These are phyloP conservation scores for Blastobotrys niveus DNA, from an alignment of 1,139 yeast species.

Conservation along the genomic window DNA sequence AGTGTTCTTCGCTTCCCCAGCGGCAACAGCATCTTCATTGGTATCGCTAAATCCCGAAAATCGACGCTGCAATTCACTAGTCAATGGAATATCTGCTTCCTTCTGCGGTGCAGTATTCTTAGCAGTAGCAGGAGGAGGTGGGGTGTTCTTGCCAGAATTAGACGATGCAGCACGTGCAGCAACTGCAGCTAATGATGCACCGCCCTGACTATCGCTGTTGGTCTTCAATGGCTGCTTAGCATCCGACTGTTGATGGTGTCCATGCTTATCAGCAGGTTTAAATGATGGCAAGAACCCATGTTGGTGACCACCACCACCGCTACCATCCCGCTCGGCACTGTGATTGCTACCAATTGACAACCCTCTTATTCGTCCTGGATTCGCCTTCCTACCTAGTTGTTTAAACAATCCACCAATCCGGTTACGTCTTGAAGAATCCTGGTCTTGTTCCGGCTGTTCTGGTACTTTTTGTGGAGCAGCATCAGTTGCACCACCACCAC, in stretches of 20 bases:
- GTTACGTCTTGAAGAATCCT: constrained; percentile 1
- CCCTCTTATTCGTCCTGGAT: constrained; percentile 11
- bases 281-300: background rate
- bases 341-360: constrained; percentile 1
- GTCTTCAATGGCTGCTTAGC: background rate
- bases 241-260: too few relatives aligned
- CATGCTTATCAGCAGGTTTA: constrained; percentile 1
- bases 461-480: background rate
- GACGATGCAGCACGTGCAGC: constrained; percentile 18
- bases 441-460: background rate
- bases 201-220: background rate
- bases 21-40: background rate
- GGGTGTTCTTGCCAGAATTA: background rate
- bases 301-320: too few relatives aligned
- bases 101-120: constrained; percentile 28
- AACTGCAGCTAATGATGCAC: constrained; percentile 12
- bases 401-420: constrained; percentile 8
- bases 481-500: background rate
- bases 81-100: constrained; percentile 14
- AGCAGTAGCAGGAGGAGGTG: background rate
- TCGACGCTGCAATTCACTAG: constrained; percentile 7
- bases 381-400: constrained; percentile 2
- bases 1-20: too few relatives aligned
- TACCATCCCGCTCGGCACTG: constrained; percentile 1
- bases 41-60: constrained; percentile 17